phyloP scores from a whole-genome alignment of 2,329 filamentous ascomycete genomes.

The Aspergillus pseudotamarii region DNA sequence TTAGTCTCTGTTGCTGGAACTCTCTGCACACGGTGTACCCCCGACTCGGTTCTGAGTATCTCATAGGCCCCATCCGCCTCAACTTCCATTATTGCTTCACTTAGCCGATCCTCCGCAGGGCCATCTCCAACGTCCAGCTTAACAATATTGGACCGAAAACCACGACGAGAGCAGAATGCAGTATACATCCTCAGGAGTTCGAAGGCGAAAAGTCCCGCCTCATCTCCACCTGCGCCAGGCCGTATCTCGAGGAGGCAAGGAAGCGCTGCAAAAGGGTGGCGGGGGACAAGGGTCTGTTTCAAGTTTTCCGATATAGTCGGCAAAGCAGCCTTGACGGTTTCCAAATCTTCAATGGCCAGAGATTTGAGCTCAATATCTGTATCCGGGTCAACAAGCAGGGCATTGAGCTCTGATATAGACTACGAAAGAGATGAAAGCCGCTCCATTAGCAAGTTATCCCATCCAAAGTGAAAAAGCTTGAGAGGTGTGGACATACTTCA shows the following conservation, averaged over 20 bases:
- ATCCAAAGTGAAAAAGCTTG: not conserved
- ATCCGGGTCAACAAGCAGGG: conserved; percentile 70
- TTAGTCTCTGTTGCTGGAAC: conserved; percentile 89
- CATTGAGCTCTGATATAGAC: conserved; percentile 69
- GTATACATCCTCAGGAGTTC: conserved; percentile 90
- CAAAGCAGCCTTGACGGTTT: conserved; percentile 65
- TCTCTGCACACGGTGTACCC: conserved; percentile 92
- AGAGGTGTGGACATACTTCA: conserved; percentile 46
- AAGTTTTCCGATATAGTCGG: conserved; percentile 67
- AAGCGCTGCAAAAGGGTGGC: conserved; percentile 85
- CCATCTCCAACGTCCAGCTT: conserved; percentile 80
- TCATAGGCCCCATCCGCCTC: conserved; percentile 77
- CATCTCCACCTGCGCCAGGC: conserved; percentile 87
- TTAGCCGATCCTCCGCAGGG: conserved; percentile 67
- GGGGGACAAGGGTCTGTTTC: conserved; percentile 77
- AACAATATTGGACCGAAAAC: conserved; percentile 68
- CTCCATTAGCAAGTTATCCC: not conserved
- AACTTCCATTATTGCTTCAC: conserved; percentile 87
- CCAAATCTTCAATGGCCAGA: conserved; percentile 70
- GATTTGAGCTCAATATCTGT: conserved; percentile 62
- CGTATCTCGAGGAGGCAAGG: conserved; percentile 91
- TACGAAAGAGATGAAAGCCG: conserved; percentile 27
- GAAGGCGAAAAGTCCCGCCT: conserved; percentile 87
- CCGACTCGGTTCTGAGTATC: conserved; percentile 80
- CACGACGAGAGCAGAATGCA: conserved; percentile 70